These are phyloP conservation scores for Psilocybe cyanescens DNA, from an alignment of 768 basidiomycete species.

Conservation along the genomic window DNA sequence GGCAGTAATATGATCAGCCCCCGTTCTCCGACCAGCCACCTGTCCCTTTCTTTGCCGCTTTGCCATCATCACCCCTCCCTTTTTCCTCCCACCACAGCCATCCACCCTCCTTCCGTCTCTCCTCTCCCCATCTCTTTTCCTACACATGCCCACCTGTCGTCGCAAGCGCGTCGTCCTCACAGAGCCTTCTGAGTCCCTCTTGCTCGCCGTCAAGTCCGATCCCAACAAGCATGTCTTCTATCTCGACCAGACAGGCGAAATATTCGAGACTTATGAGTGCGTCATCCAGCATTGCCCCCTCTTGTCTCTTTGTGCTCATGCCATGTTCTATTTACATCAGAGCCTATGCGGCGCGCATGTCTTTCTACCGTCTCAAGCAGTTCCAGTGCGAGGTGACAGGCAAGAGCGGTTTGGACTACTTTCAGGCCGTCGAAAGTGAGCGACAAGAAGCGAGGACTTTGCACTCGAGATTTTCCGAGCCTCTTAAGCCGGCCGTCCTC, in stretches of 20 bases:
- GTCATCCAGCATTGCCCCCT: conserved; percentile 32
- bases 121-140: conserved; percentile 26
- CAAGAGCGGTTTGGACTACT: conserved; percentile 92
- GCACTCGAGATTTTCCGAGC: conserved; percentile 90
- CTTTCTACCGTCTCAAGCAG: conserved; percentile 91
- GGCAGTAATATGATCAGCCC: conserved; percentile 34
- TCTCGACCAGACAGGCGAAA: conserved; percentile 94
- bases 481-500: conserved; percentile 90
- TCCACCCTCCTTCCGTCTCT: conserved; percentile 36
- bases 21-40: conserved; percentile 64
- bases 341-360: conserved; percentile 89
- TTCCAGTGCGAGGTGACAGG: conserved; percentile 98
- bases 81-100: conserved; percentile 46
- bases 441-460: conserved; percentile 86
- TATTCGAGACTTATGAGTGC: conserved; percentile 96
- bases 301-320: conserved; percentile 19
- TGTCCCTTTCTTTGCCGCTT: conserved; percentile 64
- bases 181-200: conserved; percentile 73
- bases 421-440: conserved; percentile 92
- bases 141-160: conserved; percentile 81
- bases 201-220: conserved; percentile 65
- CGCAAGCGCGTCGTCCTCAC: conserved; percentile 91
- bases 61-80: conserved; percentile 49
- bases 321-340: conserved; percentile 33
- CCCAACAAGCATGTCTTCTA: conserved; percentile 84